These are phyloP conservation scores for Trichaptum fuscoviolaceum DNA, from an alignment of 768 basidiomycete species.

Conservation along the genomic window DNA sequence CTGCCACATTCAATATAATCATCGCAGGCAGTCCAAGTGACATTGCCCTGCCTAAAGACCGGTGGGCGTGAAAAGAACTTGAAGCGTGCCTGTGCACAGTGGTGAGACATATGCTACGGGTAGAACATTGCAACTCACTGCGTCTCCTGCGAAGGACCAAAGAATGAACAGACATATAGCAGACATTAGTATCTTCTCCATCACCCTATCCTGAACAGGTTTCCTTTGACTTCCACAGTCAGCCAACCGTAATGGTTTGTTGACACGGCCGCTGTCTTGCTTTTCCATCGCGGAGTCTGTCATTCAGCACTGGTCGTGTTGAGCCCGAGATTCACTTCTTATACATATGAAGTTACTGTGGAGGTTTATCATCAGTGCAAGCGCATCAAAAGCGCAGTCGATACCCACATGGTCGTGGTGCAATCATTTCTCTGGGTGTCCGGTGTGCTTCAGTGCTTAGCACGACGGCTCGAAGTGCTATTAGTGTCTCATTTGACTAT, in stretches of 20 bases:
- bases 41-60: not conserved
- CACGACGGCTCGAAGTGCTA: too few species aligned
- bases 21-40: conserved; percentile 1
- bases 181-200: not conserved
- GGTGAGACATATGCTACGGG: not conserved
- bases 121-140: not conserved
- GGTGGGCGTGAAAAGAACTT: not conserved
- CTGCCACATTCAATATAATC: conserved; percentile 1
- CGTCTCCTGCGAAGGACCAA: not conserved
- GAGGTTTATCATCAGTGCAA: not conserved
- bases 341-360: not conserved
- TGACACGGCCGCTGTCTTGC: not conserved
- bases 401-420: not conserved
- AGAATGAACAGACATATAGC: not conserved
- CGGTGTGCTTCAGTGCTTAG: too few species aligned
- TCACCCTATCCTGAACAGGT: not conserved
- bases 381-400: not conserved
- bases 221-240: not conserved
- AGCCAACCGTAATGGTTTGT: not conserved
- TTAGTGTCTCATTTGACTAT: too few species aligned
- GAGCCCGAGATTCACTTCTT: not conserved
- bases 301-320: too few species aligned
- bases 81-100: not conserved
- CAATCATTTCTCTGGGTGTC: too few species aligned
- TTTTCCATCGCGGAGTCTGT: not conserved